Conservation (phyloP, 495 filamentous ascomycete genomes). For the Aspergillus diversus region DNA sequence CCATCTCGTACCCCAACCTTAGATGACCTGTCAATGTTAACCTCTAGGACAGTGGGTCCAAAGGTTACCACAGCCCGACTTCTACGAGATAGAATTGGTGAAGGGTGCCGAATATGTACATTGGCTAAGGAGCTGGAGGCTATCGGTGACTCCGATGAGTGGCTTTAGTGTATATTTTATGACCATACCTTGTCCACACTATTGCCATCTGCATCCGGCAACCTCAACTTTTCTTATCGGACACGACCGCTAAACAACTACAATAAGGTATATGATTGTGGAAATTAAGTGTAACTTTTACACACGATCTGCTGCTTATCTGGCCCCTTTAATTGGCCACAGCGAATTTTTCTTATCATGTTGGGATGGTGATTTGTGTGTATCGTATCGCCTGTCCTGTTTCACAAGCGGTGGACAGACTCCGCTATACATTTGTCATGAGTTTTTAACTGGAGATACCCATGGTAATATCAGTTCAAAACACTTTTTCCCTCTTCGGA, state of each 20-base stretch:
- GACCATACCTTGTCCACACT: not conserved
- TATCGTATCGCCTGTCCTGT: not conserved
- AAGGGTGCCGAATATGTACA: conserved; percentile 72
- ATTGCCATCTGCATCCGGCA: not conserved
- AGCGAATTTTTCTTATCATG: not conserved
- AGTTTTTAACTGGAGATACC: conserved; percentile 31
- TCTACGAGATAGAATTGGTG: conserved; percentile 68
- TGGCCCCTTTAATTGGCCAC: not conserved
- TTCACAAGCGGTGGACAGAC: conserved; percentile 15
- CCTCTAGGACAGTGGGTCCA: conserved; percentile 68
- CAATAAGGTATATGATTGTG: not conserved
- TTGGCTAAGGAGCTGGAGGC: conserved; percentile 44
- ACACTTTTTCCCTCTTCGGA: not conserved
- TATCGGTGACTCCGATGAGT: conserved; percentile 32
- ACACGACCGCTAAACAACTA: not conserved
- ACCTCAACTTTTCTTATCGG: not conserved
- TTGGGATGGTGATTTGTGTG: not conserved
- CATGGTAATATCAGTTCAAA: conserved; percentile 26
- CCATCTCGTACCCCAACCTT: conserved; percentile 29
- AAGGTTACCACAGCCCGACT: conserved; percentile 91
- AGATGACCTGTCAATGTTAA: conserved; percentile 30
- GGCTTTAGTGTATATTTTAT: not conserved
- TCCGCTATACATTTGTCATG: conserved; percentile 19
- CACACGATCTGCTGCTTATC: not conserved
- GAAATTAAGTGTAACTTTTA: not conserved